phyloP scores from a whole-genome alignment of 1,284 basidiomycete genomes.

The Trichosporon sp. region DNA sequence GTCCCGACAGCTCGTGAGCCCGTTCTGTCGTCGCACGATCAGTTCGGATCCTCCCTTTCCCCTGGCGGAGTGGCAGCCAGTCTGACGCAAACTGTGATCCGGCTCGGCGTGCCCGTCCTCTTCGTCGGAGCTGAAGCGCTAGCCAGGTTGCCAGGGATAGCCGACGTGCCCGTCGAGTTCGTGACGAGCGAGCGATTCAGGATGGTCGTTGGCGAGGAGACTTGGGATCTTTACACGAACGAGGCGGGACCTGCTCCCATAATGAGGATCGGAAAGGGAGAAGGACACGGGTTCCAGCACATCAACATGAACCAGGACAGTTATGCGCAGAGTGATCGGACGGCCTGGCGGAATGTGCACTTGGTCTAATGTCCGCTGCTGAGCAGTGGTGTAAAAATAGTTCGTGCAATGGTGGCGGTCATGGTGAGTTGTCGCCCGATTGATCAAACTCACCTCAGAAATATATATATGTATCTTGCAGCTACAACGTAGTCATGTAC shows the following conservation, averaged over 20 bases:
- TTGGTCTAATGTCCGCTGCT: not conserved
- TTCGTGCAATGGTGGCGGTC: too few relatives aligned
- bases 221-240: not conserved
- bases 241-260: not conserved
- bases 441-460: too few relatives aligned
- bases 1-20: not conserved
- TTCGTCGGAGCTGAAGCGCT: not conserved
- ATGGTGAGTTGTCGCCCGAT: too few relatives aligned
- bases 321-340: not conserved
- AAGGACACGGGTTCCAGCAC: constrained; percentile 4
- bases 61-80: not conserved
- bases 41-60: not conserved
- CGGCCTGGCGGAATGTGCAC: not conserved
- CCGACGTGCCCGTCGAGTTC: not conserved
- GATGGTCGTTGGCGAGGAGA: not conserved
- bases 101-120: not conserved
- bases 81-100: not conserved
- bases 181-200: not conserved
- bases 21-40: not conserved
- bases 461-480: too few relatives aligned
- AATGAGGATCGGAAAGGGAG: not conserved
- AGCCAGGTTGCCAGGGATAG: not conserved
- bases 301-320: constrained; percentile 10
- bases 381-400: too few relatives aligned
- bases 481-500: too few relatives aligned